A percentile compares a stretch with the other conserved stretches of the same genome.
These are phyloP conservation scores for Stachybotrys echinatus DNA, from an alignment of 2,329 filamentous ascomycete genomes.

Conservation along the genomic window DNA sequence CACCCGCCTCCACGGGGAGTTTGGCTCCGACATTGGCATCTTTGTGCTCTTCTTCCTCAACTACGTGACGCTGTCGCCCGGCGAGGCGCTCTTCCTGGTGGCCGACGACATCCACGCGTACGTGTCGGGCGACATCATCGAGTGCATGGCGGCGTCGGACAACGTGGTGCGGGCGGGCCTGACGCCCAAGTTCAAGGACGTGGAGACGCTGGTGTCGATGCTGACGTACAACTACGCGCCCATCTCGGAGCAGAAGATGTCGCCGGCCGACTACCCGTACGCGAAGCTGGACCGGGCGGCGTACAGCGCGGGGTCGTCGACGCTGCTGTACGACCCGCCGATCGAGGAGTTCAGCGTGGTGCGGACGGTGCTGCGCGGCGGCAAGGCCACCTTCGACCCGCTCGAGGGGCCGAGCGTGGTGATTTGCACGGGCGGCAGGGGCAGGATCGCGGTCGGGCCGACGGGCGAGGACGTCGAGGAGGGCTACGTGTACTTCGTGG, in stretches of 20 bases:
- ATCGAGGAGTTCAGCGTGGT: conserved; percentile 96
- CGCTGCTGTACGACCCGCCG: conserved; percentile 82
- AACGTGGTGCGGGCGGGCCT: conserved; percentile 97
- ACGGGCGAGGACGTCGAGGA: conserved; percentile 70
- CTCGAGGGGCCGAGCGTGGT: conserved; percentile 87
- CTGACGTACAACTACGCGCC: conserved; percentile 94
- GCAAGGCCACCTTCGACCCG: conserved; percentile 83
- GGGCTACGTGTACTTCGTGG: conserved; percentile 78
- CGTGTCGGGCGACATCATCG: conserved; percentile 87
- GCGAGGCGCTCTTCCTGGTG: conserved; percentile 92
- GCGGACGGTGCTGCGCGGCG: conserved; percentile 66
- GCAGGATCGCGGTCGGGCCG: conserved; percentile 78
- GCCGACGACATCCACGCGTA: conserved; percentile 98
- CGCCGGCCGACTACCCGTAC: conserved; percentile 79
- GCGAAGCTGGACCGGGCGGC: conserved; percentile 73
- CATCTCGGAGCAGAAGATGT: conserved; percentile 92
- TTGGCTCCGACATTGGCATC: conserved; percentile 83
- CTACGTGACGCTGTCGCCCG: conserved; percentile 79
- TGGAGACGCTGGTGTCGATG: conserved; percentile 81
- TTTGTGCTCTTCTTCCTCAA: conserved; percentile 98
- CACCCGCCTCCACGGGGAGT: conserved; percentile 71
- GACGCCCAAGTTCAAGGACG: conserved; percentile 98
- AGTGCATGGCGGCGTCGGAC: conserved; percentile 99
- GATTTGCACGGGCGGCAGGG: conserved; percentile 80
- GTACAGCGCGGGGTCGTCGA: conserved; percentile 71